Evolutionary conservation across 2,329 filamentous ascomycete species (phyloP).

Genomic region (Epichloe sp.): DNA sequence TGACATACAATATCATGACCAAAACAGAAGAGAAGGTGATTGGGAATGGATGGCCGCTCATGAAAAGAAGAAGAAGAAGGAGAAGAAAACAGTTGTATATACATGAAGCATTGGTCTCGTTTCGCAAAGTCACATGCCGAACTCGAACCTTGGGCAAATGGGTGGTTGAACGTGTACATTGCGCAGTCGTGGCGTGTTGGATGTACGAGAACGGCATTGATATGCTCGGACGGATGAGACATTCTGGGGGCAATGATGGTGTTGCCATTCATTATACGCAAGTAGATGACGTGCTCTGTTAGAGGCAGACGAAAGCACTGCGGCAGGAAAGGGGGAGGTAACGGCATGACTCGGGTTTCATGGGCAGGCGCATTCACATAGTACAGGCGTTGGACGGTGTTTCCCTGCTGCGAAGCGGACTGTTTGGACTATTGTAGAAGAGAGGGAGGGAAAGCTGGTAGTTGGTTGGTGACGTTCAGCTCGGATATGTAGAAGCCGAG

Average conservation of each 20-base stretch:
- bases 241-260: not conserved
- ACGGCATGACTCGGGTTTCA: not conserved
- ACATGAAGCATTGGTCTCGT: not conserved
- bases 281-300: slow-evolving; percentile 2
- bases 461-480: no score
- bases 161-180: not conserved
- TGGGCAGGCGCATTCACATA: slow-evolving; percentile 1
- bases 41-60: not conserved
- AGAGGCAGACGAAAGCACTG: slow-evolving; percentile 1
- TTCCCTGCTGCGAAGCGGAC: not conserved
- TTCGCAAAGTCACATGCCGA: not conserved
- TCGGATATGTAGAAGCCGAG: no score
- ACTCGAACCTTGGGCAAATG: not conserved
- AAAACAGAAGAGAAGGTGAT: not conserved
- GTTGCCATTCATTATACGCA: not conserved
- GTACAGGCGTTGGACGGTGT: slow-evolving; percentile 3
- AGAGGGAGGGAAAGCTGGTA: no score
- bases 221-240: not conserved
- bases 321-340: no score
- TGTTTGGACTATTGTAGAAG: not conserved
- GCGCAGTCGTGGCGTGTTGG: not conserved
- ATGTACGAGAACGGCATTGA: not conserved
- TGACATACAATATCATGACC: not conserved
- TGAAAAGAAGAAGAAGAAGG: not conserved
- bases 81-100: not conserved